Base-by-base conservation (phyloP, 371 early-diverging fungal genomes). In the Batkoa obscura region DNA sequence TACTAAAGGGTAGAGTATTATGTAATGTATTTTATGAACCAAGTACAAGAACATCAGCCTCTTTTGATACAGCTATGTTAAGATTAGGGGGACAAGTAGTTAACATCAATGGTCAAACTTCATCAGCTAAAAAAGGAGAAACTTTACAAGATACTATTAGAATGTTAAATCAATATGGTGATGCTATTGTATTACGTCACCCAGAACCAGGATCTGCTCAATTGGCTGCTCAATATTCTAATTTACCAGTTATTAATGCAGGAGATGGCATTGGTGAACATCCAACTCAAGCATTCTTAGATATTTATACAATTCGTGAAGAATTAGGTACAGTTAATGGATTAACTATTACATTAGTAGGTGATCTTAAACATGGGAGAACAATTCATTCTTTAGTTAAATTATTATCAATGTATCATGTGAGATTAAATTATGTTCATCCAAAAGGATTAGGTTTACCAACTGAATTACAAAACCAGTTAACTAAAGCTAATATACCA, bases 201-300 rank as follows among this genome's bases (percentile, higher is more conserved):
- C 94, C 94, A 53, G 79, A 85, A 58, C 83, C 84, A 34, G 95
- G 94, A 43, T 80, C 80, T 57, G 88, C 82, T 36, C 68, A 78
- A 56, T 62, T 74, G 33, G 95, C 92, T 35, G 86, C 94, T 58
- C 89, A 87, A 70, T 83, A 76, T 69, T 79, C 86, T 51, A 83
- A 79, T 69, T 82, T 92, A 9, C 95, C 94, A 15, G 75, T 97
- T 39, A 86, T 97, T 70, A 94, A 93, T 64, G 95, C 93, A 47
- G 94, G 97, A 60, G 95, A 94, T 66, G 97, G 97, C 61, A 75
- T 82, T 52, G 95, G 97, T 43, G 97, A 94, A 73, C 97, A 97
- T 70, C 97, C 97, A 34, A 89, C 93, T 17, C 97, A 96, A 70
- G 97, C 95, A 46, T 86, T 94, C 79, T 74, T 97, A 57, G 97